Percentiles rank a stretch among this genome's conserved stretches.
phyloP scores from a whole-genome alignment of 2,329 filamentous ascomycete genomes.

The Aureobasidium mangrovei region DNA sequence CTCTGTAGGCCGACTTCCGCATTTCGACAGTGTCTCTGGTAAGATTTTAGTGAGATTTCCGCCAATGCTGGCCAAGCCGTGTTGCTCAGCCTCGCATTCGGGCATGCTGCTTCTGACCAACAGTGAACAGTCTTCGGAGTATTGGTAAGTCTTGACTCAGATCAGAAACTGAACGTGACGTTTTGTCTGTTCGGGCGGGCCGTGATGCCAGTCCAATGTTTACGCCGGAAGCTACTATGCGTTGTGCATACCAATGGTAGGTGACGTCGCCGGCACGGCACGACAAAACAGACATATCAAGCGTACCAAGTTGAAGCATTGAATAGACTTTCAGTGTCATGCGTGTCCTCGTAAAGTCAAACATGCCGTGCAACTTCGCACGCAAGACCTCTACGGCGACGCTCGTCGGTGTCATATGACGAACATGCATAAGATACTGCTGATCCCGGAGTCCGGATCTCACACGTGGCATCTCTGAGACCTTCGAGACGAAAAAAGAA shows the following conservation, averaged over 20 bases:
- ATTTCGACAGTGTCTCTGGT: too few species aligned
- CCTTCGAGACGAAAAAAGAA: neutral
- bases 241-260: neutral
- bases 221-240: neutral
- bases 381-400: conserved; percentile 1
- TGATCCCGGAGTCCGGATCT: conserved; percentile 3
- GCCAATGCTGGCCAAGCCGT: too few species aligned
- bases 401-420: conserved; percentile 6
- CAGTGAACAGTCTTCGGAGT: neutral
- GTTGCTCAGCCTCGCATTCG: neutral
- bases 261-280: conserved; percentile 13
- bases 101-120: neutral
- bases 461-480: neutral
- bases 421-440: neutral
- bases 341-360: neutral
- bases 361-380: conserved; percentile 2
- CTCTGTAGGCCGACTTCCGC: too few species aligned
- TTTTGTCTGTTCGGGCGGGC: conserved; percentile 8
- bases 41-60: too few species aligned
- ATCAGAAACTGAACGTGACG: neutral
- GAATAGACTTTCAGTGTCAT: conserved; percentile 1
- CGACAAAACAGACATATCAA: neutral
- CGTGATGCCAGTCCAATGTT: neutral
- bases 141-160: neutral
- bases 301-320: neutral